phyloP scores from a whole-genome alignment of 768 basidiomycete genomes.

The Trichaptum fuscoviolaceum region DNA sequence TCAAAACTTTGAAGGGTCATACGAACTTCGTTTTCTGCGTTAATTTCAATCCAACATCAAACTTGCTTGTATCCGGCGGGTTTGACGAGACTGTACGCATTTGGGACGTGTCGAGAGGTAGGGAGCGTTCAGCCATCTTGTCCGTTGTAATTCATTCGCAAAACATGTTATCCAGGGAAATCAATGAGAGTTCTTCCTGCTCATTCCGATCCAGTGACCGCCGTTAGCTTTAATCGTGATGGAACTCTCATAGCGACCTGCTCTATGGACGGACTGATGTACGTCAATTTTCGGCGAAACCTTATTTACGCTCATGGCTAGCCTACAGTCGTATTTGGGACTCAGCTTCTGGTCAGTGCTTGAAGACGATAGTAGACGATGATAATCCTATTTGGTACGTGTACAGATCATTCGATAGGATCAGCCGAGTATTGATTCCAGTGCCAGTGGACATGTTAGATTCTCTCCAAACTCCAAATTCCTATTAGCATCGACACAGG shows the following conservation, averaged over 20 bases:
- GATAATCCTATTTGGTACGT: constrained; percentile 87
- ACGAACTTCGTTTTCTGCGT: constrained; percentile 94
- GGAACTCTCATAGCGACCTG: constrained; percentile 93
- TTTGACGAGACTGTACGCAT: constrained; percentile 94
- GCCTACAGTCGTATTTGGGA: constrained; percentile 89
- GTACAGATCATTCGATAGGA: constrained; percentile 4
- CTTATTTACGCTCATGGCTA: constrained; percentile 7
- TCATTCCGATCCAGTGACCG: constrained; percentile 95
- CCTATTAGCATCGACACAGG: constrained; percentile 87
- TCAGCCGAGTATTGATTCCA: constrained; percentile 9
- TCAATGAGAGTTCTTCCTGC: constrained; percentile 87
- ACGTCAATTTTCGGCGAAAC: constrained; percentile 22
- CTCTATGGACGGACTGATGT: constrained; percentile 98
- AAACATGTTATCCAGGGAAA: constrained; percentile 45
- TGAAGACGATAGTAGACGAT: constrained; percentile 95
- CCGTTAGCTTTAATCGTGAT: constrained; percentile 90
- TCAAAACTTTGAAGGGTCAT: constrained; percentile 74
- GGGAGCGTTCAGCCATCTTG: constrained; percentile 8
- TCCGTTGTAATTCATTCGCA: neutral
- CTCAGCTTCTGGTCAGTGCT: constrained; percentile 92
- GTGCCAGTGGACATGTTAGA: constrained; percentile 69
- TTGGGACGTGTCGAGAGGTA: constrained; percentile 95
- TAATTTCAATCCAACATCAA: constrained; percentile 86
- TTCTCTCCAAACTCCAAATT: constrained; percentile 93
- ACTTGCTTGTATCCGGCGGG: constrained; percentile 87